A percentile compares a stretch with the other conserved stretches of the same genome.
These are phyloP conservation scores for Candida railenensis DNA, from an alignment of 805 yeast species.

Conservation along the genomic window DNA sequence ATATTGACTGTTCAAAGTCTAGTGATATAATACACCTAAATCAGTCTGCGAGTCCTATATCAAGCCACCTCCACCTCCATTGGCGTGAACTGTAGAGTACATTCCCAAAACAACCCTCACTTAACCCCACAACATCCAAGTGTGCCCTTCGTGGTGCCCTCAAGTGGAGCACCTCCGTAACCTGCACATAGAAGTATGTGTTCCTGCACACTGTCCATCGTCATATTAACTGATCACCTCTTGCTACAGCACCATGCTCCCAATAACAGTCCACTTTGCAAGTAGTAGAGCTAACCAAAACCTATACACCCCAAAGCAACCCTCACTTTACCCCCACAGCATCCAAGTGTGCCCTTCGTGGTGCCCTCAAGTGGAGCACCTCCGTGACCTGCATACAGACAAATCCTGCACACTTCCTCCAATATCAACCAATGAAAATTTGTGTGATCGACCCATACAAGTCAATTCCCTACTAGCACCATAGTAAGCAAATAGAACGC, in stretches of 20 bases:
- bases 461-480: not conserved
- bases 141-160: slow-evolving; percentile 6
- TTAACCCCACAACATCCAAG: not conserved
- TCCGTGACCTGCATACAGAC: slow-evolving; percentile 15
- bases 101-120: not conserved
- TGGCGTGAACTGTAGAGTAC: too few relatives aligned
- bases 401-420: not conserved
- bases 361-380: too few relatives aligned
- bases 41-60: too few relatives aligned
- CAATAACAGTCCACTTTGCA: too few relatives aligned
- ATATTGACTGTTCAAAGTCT: too few relatives aligned
- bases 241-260: too few relatives aligned
- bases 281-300: too few relatives aligned
- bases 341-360: slow-evolving; percentile 2
- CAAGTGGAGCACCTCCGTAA: too few relatives aligned
- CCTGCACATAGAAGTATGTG: slow-evolving; percentile 14
- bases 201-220: not conserved
- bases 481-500: not conserved
- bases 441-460: slow-evolving; percentile 6
- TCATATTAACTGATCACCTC: too few relatives aligned
- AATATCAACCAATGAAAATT: slow-evolving; percentile 11
- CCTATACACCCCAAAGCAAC: not conserved
- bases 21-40: too few relatives aligned
- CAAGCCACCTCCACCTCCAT: too few relatives aligned
- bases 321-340: not conserved